Evolutionary conservation across 805 yeast species (phyloP), one percentile per base, ranked within the genome.

Genomic region (Yarrowia porcina): DNA sequence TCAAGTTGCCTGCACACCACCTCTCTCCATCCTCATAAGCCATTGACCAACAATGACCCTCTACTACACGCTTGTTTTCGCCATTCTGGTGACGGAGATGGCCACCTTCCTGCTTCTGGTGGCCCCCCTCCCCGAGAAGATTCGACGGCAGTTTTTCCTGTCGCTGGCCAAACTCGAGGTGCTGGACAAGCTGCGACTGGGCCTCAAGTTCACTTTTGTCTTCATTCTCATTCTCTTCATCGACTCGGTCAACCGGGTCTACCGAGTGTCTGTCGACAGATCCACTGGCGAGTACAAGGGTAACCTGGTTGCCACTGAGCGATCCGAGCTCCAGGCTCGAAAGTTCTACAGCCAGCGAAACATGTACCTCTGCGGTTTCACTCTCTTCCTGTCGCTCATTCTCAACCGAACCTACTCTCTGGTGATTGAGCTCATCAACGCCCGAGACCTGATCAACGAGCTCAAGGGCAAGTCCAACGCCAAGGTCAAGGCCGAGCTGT

Each of bases 321-420:
- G 97, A 64, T 77, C 90, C 20, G 98, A 94, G 71, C 80, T 89
- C 63, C 91, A 88, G 74, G 94, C 97, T 21, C 84, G 97, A 75
- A 83, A 59, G 63, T 94, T 94, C 76, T 92, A 92, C 72, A 90
- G 97, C 20, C 99, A 94, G 78, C 85, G 99, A 78, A 94, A 94
- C 79, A 84, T 91, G 87, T 94, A 94, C 70, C 80, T 94, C 57
- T 90, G 97, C 68, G 99, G 99, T 0, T 90, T 92, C 76, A 91
- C 98, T 1, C 82, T 94, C 73, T 94, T 94, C 74, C 79, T 94
- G 70, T 89, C 97, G 1, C 80, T 92, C 71, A 87, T 90, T 60
- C 84, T 92, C 68, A 85, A 87, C 71, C 83, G 97, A 76, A 90
- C 97, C 2, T 90, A 89, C 74, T 38, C 64, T 20, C 41, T 69